Evolutionary conservation across 306 rosid species (phyloP).

Genomic region (Lathyrus aphaca): DNA sequence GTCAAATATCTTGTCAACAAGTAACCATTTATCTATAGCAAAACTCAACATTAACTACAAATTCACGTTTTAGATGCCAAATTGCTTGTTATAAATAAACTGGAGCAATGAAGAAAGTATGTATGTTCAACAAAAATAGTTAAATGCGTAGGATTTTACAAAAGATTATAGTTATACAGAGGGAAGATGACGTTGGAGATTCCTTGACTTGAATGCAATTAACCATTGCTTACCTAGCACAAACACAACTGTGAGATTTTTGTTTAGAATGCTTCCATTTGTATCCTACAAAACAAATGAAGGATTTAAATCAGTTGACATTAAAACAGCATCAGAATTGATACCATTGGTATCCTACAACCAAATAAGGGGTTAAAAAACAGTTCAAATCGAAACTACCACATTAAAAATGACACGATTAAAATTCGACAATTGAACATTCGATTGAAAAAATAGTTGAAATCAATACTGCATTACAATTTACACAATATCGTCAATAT

Average conservation of each 20-base stretch:
- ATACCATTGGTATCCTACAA: slow-evolving; percentile 53
- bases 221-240: slow-evolving; percentile 76
- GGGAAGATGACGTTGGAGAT: slow-evolving; percentile 16
- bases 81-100: neutral
- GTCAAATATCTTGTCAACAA: slow-evolving; percentile 1
- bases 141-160: slow-evolving; percentile 14
- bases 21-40: slow-evolving; percentile 11
- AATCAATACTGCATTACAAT: slow-evolving; percentile 1
- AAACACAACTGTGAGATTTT: slow-evolving; percentile 87
- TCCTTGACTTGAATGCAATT: slow-evolving; percentile 13
- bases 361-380: slow-evolving; percentile 6
- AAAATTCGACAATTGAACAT: neutral
- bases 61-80: slow-evolving; percentile 11
- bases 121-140: slow-evolving; percentile 1
- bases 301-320: slow-evolving; percentile 11
- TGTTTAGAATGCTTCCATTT: slow-evolving; percentile 56
- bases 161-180: slow-evolving; percentile 4
- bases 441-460: neutral
- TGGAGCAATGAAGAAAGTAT: slow-evolving; percentile 13
- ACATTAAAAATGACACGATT: neutral
- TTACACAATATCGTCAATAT: slow-evolving; percentile 2
- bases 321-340: slow-evolving; percentile 3
- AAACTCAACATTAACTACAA: slow-evolving; percentile 3
- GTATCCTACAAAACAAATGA: slow-evolving; percentile 56
- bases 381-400: slow-evolving; percentile 6